Evolutionary conservation across 345 rosid species (phyloP).

Genomic region (Lenwebbia sp.): DNA sequence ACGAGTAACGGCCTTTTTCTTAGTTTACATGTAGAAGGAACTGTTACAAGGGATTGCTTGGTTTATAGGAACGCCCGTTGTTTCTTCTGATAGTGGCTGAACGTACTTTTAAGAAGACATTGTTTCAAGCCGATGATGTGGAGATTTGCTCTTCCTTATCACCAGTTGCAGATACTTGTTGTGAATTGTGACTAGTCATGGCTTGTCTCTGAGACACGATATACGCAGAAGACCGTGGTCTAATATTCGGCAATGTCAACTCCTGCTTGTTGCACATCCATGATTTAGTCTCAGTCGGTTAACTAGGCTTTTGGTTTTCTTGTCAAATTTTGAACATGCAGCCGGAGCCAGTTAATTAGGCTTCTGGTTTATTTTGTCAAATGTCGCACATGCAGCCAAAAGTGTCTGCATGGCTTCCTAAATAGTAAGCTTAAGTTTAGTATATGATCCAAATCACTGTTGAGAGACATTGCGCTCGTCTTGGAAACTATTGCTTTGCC

Average conservation of each 20-base stretch:
- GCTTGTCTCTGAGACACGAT: neutral
- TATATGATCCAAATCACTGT: neutral
- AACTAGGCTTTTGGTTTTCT: neutral
- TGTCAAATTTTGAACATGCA: neutral
- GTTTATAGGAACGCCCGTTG: neutral
- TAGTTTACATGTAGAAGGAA: neutral
- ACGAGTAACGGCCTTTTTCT: neutral
- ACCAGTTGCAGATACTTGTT: neutral
- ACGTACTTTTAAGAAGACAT: neutral
- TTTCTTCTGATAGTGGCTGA: neutral
- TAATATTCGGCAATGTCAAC: neutral
- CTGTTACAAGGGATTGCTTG: neutral
- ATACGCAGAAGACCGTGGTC: neutral
- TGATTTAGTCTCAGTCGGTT: neutral
- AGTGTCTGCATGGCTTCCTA: neutral
- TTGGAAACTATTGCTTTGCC: neutral
- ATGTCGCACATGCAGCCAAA: neutral
- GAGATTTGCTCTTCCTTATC: neutral
- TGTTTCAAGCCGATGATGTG: neutral
- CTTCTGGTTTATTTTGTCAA: neutral
- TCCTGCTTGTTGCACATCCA: neutral
- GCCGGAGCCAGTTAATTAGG: neutral
- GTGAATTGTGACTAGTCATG: neutral
- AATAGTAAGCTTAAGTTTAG: neutral
- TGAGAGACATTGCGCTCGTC: neutral